Conservation (phyloP, 2,329 filamentous ascomycete species). For the Aspergillus uvarum region DNA sequence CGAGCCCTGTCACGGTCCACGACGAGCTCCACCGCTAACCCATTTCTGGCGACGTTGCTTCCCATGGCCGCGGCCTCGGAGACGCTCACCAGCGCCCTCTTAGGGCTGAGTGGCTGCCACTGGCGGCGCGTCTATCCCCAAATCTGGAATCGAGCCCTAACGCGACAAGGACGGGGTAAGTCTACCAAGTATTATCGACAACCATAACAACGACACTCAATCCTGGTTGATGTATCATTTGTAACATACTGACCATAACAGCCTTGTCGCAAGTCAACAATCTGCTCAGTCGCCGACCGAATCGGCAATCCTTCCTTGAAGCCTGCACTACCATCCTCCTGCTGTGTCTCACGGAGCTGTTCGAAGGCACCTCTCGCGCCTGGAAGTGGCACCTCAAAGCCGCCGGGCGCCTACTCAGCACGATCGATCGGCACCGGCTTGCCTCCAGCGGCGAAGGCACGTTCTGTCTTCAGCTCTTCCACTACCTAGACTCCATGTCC, state of each 20-base stretch:
- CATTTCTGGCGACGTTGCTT: constrained; percentile 27
- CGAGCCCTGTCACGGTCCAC: constrained; percentile 25
- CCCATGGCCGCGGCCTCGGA: constrained; percentile 28
- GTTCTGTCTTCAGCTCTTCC: constrained; percentile 44
- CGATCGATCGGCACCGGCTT: constrained; percentile 30
- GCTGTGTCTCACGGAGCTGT: constrained; percentile 46
- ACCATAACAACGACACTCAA: too few relatives aligned
- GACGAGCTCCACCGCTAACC: constrained; percentile 23
- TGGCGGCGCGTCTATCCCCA: constrained; percentile 30
- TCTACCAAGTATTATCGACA: neutral
- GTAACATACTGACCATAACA: constrained; percentile 5
- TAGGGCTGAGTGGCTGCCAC: constrained; percentile 30
- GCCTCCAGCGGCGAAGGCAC: constrained; percentile 27
- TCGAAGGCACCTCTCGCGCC: constrained; percentile 44
- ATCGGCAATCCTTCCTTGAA: constrained; percentile 37
- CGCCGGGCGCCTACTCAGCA: constrained; percentile 41
- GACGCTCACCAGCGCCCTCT: constrained; percentile 27
- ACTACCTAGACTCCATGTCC: constrained; percentile 33
- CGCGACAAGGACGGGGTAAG: constrained; percentile 27
- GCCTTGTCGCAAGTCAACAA: constrained; percentile 26
- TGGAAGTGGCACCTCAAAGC: constrained; percentile 48
- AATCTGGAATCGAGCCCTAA: constrained; percentile 28
- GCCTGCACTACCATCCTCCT: constrained; percentile 44
- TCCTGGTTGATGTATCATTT: neutral
- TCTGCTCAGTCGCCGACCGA: constrained; percentile 17